Evolutionary conservation across 352 stramenopile species (phyloP), one percentile per base, ranked within the genome.

Genomic region (Pythium rishiriense): DNA sequence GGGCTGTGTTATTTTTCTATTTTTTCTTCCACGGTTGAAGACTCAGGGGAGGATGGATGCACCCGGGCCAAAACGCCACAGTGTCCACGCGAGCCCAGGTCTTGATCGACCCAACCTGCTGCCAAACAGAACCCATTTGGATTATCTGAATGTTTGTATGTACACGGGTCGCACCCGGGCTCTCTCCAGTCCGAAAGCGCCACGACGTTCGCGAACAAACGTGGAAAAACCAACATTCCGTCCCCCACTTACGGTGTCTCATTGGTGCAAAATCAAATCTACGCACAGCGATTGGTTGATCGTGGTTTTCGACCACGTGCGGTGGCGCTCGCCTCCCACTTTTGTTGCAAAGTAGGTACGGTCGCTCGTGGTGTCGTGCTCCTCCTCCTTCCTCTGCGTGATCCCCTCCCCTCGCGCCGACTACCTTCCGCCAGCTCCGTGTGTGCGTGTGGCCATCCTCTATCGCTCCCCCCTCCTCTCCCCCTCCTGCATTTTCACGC

Each of bases 221-320:
- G 47, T 64, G 58, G 57, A 71, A 64, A 60, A 66, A 68, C 65
- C 64, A 58, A 64, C 65, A 68, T 56, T 72, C 63, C 25, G 37
- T 22, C 15, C 37, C 19, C 43, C 24, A 48, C 22, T 35, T 19
- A 21, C 25, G 39, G 6, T 6, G 14, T 47, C 25, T 43, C 41
- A 72, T 72, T 68, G 65, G 65, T n/a, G 17, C 0, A 72, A 72
- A 72, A 58, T 41, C 28, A 60, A 41, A 41, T 50, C 57, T 11
- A 21, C 21, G 15, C 7, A 10, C 17, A n/a, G 7, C 21, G 31
- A 73, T 72, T 77, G 66, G 70, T 61, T 68, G 48, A 46, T 62
- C 43, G 47, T 45, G 56, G 47, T 42, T 60, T 64, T 60, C 54
- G 41, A 22, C 33, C 14, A 52, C 48, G 59, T 69, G 47, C 46